Conservation (phyloP, 1,284 basidiomycete genomes). For the Coniferiporia sulphurascens region DNA sequence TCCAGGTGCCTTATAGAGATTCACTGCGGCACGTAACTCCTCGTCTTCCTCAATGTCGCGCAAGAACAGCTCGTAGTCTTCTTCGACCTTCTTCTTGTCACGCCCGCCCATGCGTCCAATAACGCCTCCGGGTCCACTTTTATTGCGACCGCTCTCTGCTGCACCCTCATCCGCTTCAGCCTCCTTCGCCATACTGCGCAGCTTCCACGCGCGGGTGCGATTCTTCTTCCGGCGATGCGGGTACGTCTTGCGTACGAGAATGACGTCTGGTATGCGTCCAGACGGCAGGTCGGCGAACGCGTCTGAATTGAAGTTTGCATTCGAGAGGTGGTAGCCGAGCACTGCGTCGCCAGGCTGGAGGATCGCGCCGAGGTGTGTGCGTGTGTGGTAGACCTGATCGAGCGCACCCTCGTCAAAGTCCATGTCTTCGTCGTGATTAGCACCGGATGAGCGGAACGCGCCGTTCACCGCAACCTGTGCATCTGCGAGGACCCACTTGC, state of each 20-base stretch:
- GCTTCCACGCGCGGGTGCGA: slow-evolving; percentile 81
- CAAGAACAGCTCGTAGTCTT: slow-evolving; percentile 96
- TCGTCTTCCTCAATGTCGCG: slow-evolving; percentile 95
- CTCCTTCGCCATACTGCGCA: slow-evolving; percentile 94
- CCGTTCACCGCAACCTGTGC: slow-evolving; percentile 89
- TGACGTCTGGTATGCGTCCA: slow-evolving; percentile 84
- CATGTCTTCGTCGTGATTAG: slow-evolving; percentile 46
- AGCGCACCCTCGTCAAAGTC: slow-evolving; percentile 44
- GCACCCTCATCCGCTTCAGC: slow-evolving; percentile 28
- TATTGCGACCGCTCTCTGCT: slow-evolving; percentile 6
- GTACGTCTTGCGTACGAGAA: slow-evolving; percentile 95
- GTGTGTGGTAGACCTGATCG: slow-evolving; percentile 90
- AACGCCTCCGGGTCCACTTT: slow-evolving; percentile 51
- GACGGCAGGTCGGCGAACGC: slow-evolving; percentile 74
- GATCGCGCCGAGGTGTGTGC: slow-evolving; percentile 93
- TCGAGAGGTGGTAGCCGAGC: slow-evolving; percentile 85
- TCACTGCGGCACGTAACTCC: slow-evolving; percentile 85
- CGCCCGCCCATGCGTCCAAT: slow-evolving; percentile 87
- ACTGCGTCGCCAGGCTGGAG: slow-evolving; percentile 94
- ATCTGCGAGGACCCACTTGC: slow-evolving; percentile 85
- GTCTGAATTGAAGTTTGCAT: slow-evolving; percentile 91
- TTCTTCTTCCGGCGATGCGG: slow-evolving; percentile 92
- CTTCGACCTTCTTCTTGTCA: slow-evolving; percentile 91
- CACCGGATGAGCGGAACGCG: slow-evolving; percentile 56
- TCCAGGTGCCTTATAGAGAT: slow-evolving; percentile 76